Conservation (phyloP, 2,329 filamentous ascomycete genomes). For the Claviceps capensis region DNA sequence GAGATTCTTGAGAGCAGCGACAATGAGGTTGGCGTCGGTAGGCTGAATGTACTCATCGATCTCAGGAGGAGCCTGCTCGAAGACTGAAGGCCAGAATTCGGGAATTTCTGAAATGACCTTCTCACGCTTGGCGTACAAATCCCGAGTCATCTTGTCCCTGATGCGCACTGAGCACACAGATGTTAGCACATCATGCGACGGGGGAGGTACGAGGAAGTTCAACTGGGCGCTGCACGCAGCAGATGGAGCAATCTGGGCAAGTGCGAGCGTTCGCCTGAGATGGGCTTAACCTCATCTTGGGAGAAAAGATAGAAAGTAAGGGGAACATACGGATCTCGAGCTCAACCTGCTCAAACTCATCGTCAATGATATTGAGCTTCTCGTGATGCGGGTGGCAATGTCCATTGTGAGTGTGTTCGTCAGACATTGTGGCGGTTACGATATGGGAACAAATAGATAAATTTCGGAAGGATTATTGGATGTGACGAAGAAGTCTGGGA, state of each 20-base stretch:
- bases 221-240: not conserved
- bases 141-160: slow-evolving; percentile 31
- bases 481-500: not conserved
- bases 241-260: not conserved
- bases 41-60: slow-evolving; percentile 82
- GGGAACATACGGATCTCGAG: slow-evolving; percentile 59
- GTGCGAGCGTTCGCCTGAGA: not conserved
- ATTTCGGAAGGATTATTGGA: slow-evolving; percentile 4
- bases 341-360: slow-evolving; percentile 74
- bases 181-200: not conserved
- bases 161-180: slow-evolving; percentile 45
- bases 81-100: slow-evolving; percentile 89
- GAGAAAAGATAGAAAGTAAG: not conserved
- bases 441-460: slow-evolving; percentile 2
- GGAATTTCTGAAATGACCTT: slow-evolving; percentile 58
- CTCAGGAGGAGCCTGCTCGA: slow-evolving; percentile 74
- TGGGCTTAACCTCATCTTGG: not conserved
- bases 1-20: slow-evolving; percentile 52
- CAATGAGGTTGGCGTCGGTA: slow-evolving; percentile 60
- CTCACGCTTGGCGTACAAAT: slow-evolving; percentile 65
- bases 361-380: slow-evolving; percentile 66
- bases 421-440: slow-evolving; percentile 19
- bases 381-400: slow-evolving; percentile 48
- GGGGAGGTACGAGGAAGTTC: no score
- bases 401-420: slow-evolving; percentile 20